Evolutionary conservation across 208 protist genomes (phyloP).

Genomic region (Trypanosoma caninum): DNA sequence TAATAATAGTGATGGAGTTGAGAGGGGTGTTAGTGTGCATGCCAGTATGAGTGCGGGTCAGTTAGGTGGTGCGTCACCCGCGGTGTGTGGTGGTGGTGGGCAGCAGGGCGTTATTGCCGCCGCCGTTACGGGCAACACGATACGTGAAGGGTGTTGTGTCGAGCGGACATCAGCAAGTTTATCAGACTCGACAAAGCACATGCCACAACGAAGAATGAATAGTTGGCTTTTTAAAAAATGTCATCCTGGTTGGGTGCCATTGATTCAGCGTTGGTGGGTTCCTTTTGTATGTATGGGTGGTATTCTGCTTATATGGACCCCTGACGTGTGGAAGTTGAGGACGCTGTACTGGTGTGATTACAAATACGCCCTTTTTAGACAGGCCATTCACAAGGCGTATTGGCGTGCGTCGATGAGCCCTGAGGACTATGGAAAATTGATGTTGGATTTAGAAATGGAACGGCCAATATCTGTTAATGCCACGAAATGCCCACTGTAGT

Average conservation of each 20-base stretch:
- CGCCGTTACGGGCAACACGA: conserved; percentile 5
- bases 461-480: conserved; percentile 37
- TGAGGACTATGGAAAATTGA: conserved; percentile 57
- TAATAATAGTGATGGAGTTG: neutral
- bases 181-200: neutral
- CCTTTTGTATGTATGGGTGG: conserved; percentile 53
- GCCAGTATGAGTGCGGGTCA: too few relatives aligned
- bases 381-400: conserved; percentile 67
- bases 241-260: conserved; percentile 67
- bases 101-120: conserved; percentile 20
- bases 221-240: conserved; percentile 75
- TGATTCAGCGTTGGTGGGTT: conserved; percentile 86
- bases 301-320: conserved; percentile 58
- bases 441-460: conserved; percentile 47
- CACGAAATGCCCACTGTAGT: conserved; percentile 65
- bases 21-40: too few relatives aligned
- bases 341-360: conserved; percentile 65
- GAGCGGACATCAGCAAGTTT: conserved; percentile 40
- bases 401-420: conserved; percentile 66
- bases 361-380: conserved; percentile 62
- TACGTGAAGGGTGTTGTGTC: conserved; percentile 34
- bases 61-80: too few relatives aligned
- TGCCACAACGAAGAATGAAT: conserved; percentile 31
- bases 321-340: conserved; percentile 84
- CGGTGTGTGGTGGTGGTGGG: too few relatives aligned